These are phyloP conservation scores for Termitomyces sp. DNA, from an alignment of 768 basidiomycete species.

Conservation along the genomic window DNA sequence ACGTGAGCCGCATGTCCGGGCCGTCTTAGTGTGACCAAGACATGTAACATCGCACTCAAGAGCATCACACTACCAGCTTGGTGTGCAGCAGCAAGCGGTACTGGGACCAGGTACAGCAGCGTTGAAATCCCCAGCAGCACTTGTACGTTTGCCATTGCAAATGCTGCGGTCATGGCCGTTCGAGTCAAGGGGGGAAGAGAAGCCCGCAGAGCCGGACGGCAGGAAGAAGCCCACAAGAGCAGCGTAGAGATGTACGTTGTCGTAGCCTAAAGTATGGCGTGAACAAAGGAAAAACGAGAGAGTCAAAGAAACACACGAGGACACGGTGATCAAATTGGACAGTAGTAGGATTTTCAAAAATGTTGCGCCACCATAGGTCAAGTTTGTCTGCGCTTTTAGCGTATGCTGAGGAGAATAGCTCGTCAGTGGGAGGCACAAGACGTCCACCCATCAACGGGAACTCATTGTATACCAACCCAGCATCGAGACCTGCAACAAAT, in stretches of 20 bases:
- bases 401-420: slow-evolving; percentile 76
- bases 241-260: slow-evolving; percentile 75
- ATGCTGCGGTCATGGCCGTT: slow-evolving; percentile 50
- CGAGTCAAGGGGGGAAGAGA: slow-evolving; percentile 60
- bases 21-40: slow-evolving; percentile 64
- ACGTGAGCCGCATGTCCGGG: slow-evolving; percentile 61
- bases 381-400: slow-evolving; percentile 61
- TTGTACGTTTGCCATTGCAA: slow-evolving; percentile 82
- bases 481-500: slow-evolving; percentile 96
- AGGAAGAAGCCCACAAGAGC: slow-evolving; percentile 55
- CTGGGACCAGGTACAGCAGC: slow-evolving; percentile 86
- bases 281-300: neutral
- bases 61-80: slow-evolving; percentile 93
- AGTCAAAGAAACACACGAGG: slow-evolving; percentile 50
- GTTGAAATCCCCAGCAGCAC: slow-evolving; percentile 66
- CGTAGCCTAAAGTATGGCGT: slow-evolving; percentile 52
- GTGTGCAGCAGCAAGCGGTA: slow-evolving; percentile 88
- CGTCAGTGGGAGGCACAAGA: slow-evolving; percentile 73
- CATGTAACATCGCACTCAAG: slow-evolving; percentile 75
- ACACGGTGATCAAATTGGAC: slow-evolving; percentile 97
- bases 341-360: slow-evolving; percentile 96
- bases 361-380: slow-evolving; percentile 92
- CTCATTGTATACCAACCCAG: slow-evolving; percentile 96
- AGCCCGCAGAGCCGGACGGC: slow-evolving; percentile 50
- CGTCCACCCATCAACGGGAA: slow-evolving; percentile 95